A percentile compares a stretch with the other conserved stretches of the same genome.
These are phyloP conservation scores for Cronartium ribicola DNA, from an alignment of 1,284 basidiomycete species.

Conservation along the genomic window DNA sequence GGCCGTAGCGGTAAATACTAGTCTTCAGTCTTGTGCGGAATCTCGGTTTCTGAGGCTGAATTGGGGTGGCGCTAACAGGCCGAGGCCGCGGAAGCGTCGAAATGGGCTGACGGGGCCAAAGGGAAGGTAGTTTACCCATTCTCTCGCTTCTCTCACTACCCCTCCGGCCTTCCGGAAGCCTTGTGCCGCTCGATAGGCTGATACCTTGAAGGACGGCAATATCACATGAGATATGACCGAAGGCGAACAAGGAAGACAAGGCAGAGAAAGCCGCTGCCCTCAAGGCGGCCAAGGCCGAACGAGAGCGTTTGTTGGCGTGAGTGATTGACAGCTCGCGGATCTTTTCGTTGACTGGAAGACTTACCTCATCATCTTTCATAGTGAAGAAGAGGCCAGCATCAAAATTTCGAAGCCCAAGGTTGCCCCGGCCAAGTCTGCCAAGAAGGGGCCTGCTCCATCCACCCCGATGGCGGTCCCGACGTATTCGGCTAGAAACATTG, in stretches of 20 bases:
- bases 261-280: constrained; percentile 39
- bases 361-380: not conserved
- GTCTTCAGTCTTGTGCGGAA: too few relatives aligned
- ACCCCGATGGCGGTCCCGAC: constrained; percentile 3
- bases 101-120: constrained; percentile 41
- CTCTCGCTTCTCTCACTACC: not conserved
- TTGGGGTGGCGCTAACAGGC: too few relatives aligned
- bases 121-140: constrained; percentile 7
- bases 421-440: constrained; percentile 16
- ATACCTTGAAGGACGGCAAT: not conserved
- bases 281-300: constrained; percentile 24
- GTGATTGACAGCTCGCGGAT: not conserved
- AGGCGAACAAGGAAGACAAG: constrained; percentile 35
- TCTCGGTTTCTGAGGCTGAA: too few relatives aligned
- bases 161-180: not conserved
- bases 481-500: constrained; percentile 32
- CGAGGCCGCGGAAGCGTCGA: constrained; percentile 29
- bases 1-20: not conserved
- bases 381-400: constrained; percentile 32
- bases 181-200: not conserved
- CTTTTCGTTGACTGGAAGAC: not conserved
- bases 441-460: constrained; percentile 1
- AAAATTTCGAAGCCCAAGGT: constrained; percentile 28
- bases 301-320: constrained; percentile 39
- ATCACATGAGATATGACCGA: not conserved